Percentiles rank a stretch among this genome's conserved stretches.
Evolutionary conservation across 2,329 filamentous ascomycete species (phyloP).

Genomic region (Pseudogymnoascus sp.): DNA sequence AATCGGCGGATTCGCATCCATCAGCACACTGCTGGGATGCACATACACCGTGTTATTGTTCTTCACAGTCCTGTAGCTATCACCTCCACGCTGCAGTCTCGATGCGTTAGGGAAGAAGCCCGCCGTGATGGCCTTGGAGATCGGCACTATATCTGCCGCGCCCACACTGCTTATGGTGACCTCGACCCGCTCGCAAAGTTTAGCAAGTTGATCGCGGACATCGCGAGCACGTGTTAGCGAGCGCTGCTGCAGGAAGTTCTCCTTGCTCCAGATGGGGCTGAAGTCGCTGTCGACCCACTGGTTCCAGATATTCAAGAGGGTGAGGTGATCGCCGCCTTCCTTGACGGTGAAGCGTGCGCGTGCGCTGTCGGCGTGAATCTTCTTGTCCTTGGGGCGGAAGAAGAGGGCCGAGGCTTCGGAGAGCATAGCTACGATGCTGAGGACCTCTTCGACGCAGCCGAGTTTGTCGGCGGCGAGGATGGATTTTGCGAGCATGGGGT

Average conservation of each 20-base stretch:
- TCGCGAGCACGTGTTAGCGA: conserved; percentile 83
- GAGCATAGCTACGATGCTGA: conserved; percentile 92
- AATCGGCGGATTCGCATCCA: conserved; percentile 64
- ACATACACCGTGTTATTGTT: conserved; percentile 81
- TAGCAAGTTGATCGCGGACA: conserved; percentile 83
- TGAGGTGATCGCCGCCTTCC: conserved; percentile 84
- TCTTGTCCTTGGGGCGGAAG: conserved; percentile 94
- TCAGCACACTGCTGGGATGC: conserved; percentile 80
- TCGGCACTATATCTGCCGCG: conserved; percentile 63
- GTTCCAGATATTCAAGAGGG: conserved; percentile 86
- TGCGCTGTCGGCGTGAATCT: conserved; percentile 88
- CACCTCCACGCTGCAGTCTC: conserved; percentile 71
- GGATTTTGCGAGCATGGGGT: conserved; percentile 84
- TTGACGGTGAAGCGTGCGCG: conserved; percentile 81
- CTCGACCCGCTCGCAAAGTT: conserved; percentile 89
- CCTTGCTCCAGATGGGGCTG: conserved; percentile 75
- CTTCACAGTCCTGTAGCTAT: conserved; percentile 87
- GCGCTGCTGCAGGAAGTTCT: conserved; percentile 90
- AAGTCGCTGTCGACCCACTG: conserved; percentile 93
- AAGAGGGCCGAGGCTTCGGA: conserved; percentile 83
- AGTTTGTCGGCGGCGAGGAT: conserved; percentile 83
- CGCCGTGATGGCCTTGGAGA: conserved; percentile 80
- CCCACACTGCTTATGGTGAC: conserved; percentile 65
- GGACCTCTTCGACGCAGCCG: conserved; percentile 86
- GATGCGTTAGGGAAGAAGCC: conserved; percentile 95